Evolutionary conservation across 164 flowering plant genomes (phyloP).

Genomic region (Sextonia rubra): DNA sequence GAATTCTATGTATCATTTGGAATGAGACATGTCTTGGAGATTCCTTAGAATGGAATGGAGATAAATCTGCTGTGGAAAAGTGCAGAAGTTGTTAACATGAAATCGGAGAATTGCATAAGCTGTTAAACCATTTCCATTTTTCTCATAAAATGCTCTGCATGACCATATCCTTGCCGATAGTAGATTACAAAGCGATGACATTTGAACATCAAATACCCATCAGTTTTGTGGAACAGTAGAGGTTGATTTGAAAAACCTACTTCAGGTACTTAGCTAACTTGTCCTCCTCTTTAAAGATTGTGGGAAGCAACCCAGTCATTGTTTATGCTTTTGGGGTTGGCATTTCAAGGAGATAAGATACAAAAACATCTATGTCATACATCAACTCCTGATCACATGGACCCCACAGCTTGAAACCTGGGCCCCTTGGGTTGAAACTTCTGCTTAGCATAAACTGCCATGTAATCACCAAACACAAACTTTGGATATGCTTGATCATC

Average conservation of each 20-base stretch:
- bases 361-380: background rate
- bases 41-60: no score
- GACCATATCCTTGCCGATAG: background rate
- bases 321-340: background rate
- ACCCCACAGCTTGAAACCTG: constrained; percentile 66
- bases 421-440: constrained; percentile 92
- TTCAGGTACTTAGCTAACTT: background rate
- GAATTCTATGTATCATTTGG: no score
- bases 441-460: constrained; percentile 68
- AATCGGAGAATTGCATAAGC: no score
- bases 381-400: background rate
- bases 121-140: no score
- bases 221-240: background rate
- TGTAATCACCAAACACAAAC: constrained; percentile 89
- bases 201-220: background rate
- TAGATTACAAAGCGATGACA: constrained; percentile 1
- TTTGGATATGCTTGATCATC: constrained; percentile 41
- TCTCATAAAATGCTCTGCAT: no score
- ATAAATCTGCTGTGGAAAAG: no score
- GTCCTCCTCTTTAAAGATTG: background rate
- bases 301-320: constrained; percentile 1
- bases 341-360: background rate
- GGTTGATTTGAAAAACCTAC: background rate
- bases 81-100: no score
- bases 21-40: no score